A percentile compares a stretch with the other conserved stretches of the same genome.
phyloP scores from a whole-genome alignment of 352 stramenopile genomes.

The Pythium biforme region DNA sequence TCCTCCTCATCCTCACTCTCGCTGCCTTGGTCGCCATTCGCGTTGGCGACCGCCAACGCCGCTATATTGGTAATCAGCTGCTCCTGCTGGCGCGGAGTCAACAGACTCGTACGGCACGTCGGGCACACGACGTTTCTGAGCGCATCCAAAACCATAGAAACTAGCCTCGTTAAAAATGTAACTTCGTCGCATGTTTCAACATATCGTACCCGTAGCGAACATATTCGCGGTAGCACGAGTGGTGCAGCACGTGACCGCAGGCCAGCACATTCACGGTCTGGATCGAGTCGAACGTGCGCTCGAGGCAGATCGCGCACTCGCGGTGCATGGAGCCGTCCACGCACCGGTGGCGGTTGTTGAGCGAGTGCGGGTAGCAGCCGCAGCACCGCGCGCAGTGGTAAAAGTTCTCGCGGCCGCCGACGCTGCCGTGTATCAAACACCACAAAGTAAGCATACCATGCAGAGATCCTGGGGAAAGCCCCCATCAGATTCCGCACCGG shows the following conservation, averaged over 20 bases:
- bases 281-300: conserved; percentile 76
- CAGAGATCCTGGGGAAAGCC: too few species aligned
- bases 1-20: conserved; percentile 10
- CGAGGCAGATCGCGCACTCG: conserved; percentile 79
- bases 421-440: conserved; percentile 26
- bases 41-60: conserved; percentile 17
- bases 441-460: neutral
- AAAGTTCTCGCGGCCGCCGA: conserved; percentile 75
- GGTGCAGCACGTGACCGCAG: conserved; percentile 77
- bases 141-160: too few species aligned
- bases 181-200: too few species aligned
- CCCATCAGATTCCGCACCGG: conserved; percentile 50
- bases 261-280: conserved; percentile 68
- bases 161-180: too few species aligned
- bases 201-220: conserved; percentile 49
- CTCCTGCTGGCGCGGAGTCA: conserved; percentile 33
- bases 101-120: conserved; percentile 56
- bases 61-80: conserved; percentile 26
- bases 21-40: conserved; percentile 17
- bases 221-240: conserved; percentile 62
- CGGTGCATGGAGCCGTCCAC: conserved; percentile 78
- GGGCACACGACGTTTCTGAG: conserved; percentile 59
- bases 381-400: conserved; percentile 80
- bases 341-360: conserved; percentile 75
- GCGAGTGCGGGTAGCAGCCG: conserved; percentile 72